Base-by-base conservation (phyloP, 202 grass and related monocot species). In the Hordeum pubiflorum region DNA sequence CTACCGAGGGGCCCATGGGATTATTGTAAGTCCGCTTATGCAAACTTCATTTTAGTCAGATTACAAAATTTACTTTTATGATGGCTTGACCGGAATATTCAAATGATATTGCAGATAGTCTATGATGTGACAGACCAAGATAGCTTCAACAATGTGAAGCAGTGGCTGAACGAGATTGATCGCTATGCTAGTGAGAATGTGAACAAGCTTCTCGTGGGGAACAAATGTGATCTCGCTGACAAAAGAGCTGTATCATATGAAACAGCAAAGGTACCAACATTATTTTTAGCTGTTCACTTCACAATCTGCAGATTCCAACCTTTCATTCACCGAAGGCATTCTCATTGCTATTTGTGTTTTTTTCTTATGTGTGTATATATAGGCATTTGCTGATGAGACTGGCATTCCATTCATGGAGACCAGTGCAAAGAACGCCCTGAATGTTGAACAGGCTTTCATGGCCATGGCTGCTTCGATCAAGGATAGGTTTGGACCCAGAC, bases 101-200 rank as follows among this genome's bases (percentile, higher is more conserved):
- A 65, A 65, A 79, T 65, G 74, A 58, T 33, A 41, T 63, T 75
- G 39, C 52, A 90, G 87, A 83, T 93, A 32, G 90, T 92, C 68
- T 92, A 92, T 82, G 90, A 92, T 75, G 90, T 89, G 72, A 92
- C 90, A 24, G 90, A 92, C 69, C 87, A 92, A 64, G 90, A 89
- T 63, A 92, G 90, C 72, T 92, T 92, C 57, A 92, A 92, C 64
- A 92, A 92, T 78, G 90, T 92, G 56, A 92, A 92, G 77, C 90
- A 92, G 34, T 92, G 90, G 90, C 46, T 92, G n/a, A 92, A 86
- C 55, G 90, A 92, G 56, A 92, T 92, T 75, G 84, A 92, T 72
- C 86, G 90, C 33, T 92, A 92, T 84, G 90, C 90, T 31, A 89
- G 90, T 79, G 90, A 92, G 59, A 92, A 84, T 41, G 90, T 92